Evolutionary conservation across 805 yeast species (phyloP).

Genomic region (Suhomyces kilbournensis): DNA sequence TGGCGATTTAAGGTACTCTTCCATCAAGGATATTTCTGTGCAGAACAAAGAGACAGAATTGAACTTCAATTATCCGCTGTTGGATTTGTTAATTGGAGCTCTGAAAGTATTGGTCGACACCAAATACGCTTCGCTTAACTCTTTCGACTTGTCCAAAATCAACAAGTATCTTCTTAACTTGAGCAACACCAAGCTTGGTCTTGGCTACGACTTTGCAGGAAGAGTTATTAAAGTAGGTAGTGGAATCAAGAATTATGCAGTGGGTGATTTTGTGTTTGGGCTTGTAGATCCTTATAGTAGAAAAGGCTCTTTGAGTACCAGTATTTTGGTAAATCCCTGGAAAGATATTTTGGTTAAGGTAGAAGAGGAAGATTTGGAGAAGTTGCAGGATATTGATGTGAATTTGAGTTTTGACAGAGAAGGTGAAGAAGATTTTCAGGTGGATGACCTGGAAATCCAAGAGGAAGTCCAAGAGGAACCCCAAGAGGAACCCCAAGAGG

Average conservation of each 20-base stretch:
- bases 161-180: constrained; percentile 52
- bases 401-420: constrained; percentile 11
- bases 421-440: constrained; percentile 3
- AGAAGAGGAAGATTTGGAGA: constrained; percentile 19
- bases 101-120: constrained; percentile 57
- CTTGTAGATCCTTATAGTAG: constrained; percentile 48
- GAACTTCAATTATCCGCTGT: constrained; percentile 51
- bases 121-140: constrained; percentile 58
- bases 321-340: constrained; percentile 52
- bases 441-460: constrained; percentile 8
- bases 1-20: constrained; percentile 50
- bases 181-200: constrained; percentile 54
- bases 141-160: constrained; percentile 61
- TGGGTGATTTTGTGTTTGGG: constrained; percentile 69
- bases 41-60: constrained; percentile 44
- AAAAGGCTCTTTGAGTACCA: constrained; percentile 57
- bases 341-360: constrained; percentile 40
- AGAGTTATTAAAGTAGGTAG: constrained; percentile 54
- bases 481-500: not conserved
- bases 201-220: constrained; percentile 73
- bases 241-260: constrained; percentile 35
- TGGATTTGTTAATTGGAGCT: constrained; percentile 47
- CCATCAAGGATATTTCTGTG: constrained; percentile 48
- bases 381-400: constrained; percentile 22
- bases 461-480: not conserved